Percentiles rank a stretch among this genome's conserved stretches.
Evolutionary conservation across 805 yeast genomes (phyloP).

Genomic region (Kregervanrija fluxuum): DNA sequence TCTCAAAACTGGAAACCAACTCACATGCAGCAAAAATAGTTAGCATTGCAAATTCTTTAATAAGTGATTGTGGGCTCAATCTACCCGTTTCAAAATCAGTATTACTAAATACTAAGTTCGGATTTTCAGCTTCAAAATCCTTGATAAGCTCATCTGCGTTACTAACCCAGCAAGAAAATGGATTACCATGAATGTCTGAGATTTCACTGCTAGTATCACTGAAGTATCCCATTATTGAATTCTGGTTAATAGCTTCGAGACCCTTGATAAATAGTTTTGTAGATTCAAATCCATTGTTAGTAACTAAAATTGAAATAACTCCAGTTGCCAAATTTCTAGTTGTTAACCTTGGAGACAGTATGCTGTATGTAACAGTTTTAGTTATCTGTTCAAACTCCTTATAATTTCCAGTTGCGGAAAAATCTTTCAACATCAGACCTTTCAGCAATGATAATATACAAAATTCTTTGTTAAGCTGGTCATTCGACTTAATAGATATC

Average conservation of each 20-base stretch:
- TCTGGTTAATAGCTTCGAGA: neutral
- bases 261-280: constrained; percentile 10
- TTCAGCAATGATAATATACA: constrained; percentile 72
- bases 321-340: constrained; percentile 81
- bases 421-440: constrained; percentile 54
- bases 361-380: constrained; percentile 61
- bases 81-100: constrained; percentile 7
- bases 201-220: neutral
- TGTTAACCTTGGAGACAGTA: constrained; percentile 64
- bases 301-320: constrained; percentile 46
- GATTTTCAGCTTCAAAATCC: constrained; percentile 7
- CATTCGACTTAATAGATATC: constrained; percentile 33
- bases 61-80: constrained; percentile 11
- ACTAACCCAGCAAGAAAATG: constrained; percentile 14
- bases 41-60: constrained; percentile 57
- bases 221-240: neutral
- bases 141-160: constrained; percentile 12
- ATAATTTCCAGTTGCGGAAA: constrained; percentile 54
- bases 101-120: constrained; percentile 3
- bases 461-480: constrained; percentile 60
- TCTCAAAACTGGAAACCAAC: constrained; percentile 38
- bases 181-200: neutral
- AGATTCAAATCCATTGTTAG: constrained; percentile 15
- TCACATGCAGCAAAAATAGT: constrained; percentile 68
- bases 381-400: constrained; percentile 38